Base-by-base conservation (phyloP, 352 stramenopile genomes). In the Albugo laibachii region DNA sequence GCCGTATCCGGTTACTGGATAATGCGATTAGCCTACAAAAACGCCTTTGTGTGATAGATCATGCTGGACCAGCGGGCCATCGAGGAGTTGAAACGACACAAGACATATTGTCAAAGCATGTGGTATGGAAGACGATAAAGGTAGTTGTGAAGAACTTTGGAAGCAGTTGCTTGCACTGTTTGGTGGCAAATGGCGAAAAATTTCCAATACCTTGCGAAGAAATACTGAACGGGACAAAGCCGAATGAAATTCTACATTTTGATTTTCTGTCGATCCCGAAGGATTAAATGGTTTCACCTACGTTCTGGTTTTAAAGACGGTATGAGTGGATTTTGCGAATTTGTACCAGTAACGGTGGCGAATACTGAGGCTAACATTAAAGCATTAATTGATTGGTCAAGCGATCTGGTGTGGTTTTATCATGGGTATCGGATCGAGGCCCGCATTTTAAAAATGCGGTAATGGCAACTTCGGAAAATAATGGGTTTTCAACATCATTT, bases 161-260 rank as follows among this genome's bases (percentile, higher is more conserved):
- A 0, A 35, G 37, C 16, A 19, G 8, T 10, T 43, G 38, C 8
- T 24, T 43, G 8, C 38, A 56, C 18, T 56, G 50, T 46, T 6
- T 60, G 21, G 41, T 13, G 3, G 44, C 47, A 1, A 49, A 45
- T 6, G 37, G 56, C 18, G 44, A 47, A 13, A 50, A 41, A 5
- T 38, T 48, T 0, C 57, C 51, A 0, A 36, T 56, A 1, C 57
- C 62, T 6, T 54, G 51, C 34, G 57, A 59, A 3, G 24, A 52
- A 13, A 48, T 45, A 0, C n/a, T 68, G n/a, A 36, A 47, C 5
- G 59, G 52, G 0, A 63, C 57, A 0, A 61, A 56, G 10, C 60
- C 58, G 0, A 69, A 69, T 13, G 54, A 73, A 18, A 24, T 63
- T 2, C 19, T 69, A 0, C 53, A 69, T 27, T 73, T 73, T 20